phyloP scores from a whole-genome alignment of 78 protist species.

The Pigoraptor vietnamica region DNA sequence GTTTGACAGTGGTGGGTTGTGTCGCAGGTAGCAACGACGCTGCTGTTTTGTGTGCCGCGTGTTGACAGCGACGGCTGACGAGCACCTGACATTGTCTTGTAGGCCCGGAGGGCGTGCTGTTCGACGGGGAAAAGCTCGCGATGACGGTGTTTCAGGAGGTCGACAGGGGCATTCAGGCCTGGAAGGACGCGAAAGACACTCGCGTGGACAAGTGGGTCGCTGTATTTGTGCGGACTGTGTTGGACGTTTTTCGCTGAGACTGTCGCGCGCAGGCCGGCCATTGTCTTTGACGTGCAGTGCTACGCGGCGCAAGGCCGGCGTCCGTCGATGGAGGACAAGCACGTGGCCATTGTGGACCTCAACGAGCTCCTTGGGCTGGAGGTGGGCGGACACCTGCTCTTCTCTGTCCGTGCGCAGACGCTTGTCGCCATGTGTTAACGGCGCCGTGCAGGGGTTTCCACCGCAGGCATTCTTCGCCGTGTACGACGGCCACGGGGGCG shows the following conservation, averaged over 20 bases:
- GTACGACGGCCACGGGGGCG: conserved; percentile 30
- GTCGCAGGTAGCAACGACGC: not conserved
- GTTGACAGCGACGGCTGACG: too few relatives aligned
- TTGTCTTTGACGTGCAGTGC: not conserved
- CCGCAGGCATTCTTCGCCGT: conserved; percentile 1
- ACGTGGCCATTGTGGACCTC: not conserved
- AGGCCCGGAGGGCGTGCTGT: not conserved
- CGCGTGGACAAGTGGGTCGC: not conserved
- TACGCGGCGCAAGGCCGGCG: not conserved
- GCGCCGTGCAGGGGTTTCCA: not conserved
- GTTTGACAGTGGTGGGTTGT: not conserved
- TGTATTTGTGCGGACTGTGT: too few relatives aligned
- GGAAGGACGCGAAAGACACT: too few relatives aligned
- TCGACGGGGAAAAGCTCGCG: not conserved
- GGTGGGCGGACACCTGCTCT: not conserved
- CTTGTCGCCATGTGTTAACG: not conserved
- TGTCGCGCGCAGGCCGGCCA: not conserved
- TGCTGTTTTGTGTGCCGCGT: too few relatives aligned
- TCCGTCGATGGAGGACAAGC: not conserved
- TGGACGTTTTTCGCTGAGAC: not conserved
- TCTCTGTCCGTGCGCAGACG: not conserved
- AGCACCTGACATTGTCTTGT: too few relatives aligned
- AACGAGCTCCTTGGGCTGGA: not conserved
- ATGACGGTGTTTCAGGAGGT: not conserved
- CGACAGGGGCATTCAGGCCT: not conserved